Conservation (phyloP, 2,329 filamentous ascomycete species). For the Colletotrichum abscissum region DNA sequence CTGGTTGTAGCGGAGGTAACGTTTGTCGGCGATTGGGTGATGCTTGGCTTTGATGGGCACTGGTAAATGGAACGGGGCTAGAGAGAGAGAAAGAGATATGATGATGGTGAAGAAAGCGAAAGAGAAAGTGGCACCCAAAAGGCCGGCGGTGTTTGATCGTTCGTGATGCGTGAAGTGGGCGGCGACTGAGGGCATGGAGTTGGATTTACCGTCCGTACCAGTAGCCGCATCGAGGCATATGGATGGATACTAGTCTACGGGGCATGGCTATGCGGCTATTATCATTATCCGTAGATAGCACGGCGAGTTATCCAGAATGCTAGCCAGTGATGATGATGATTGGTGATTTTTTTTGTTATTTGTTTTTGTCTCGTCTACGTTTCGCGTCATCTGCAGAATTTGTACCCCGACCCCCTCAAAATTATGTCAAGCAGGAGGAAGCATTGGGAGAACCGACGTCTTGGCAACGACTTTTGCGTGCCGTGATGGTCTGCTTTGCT, state of each 20-base stretch:
- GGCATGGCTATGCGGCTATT: background rate
- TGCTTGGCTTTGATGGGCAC: background rate
- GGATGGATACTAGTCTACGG: background rate
- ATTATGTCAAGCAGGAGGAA: background rate
- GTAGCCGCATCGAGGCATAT: background rate
- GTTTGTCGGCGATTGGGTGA: background rate
- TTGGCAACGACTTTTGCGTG: background rate
- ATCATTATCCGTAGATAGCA: background rate
- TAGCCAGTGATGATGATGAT: background rate
- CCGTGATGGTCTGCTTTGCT: background rate
- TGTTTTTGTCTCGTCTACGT: background rate
- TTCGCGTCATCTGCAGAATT: background rate
- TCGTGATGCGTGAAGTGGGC: slow-evolving; percentile 11
- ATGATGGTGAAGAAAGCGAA: background rate
- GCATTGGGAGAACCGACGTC: background rate
- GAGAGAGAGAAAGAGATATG: background rate
- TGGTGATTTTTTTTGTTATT: background rate
- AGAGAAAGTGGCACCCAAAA: background rate
- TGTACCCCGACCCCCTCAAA: background rate
- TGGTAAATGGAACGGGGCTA: background rate
- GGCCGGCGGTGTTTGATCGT: background rate
- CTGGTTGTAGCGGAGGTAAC: background rate
- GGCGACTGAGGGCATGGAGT: background rate
- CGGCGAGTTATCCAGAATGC: background rate
- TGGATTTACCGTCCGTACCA: background rate